Percentiles rank a stretch among this genome's conserved stretches.
These are phyloP conservation scores for Colletotrichum sublineola DNA, from an alignment of 2,329 filamentous ascomycete genomes.

Conservation along the genomic window DNA sequence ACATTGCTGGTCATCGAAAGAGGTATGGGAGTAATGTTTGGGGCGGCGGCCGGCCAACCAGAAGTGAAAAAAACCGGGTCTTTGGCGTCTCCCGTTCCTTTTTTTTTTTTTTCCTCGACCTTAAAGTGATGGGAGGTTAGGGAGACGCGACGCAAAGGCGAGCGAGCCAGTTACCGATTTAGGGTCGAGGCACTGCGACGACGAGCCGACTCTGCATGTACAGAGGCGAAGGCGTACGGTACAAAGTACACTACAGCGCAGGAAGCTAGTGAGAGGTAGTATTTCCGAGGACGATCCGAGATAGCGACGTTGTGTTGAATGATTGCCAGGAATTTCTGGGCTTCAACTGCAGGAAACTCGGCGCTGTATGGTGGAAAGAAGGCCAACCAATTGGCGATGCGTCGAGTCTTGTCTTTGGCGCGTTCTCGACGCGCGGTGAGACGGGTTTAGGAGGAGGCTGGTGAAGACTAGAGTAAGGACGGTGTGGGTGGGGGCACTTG, in stretches of 20 bases:
- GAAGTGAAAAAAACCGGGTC: conserved; percentile 34
- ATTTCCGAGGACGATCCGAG: conserved; percentile 37
- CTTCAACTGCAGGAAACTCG: conserved; percentile 28
- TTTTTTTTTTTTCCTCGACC: neutral
- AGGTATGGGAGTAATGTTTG: conserved; percentile 19
- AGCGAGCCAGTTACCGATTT: conserved; percentile 22
- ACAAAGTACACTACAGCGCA: conserved; percentile 8
- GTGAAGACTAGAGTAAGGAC: conserved; percentile 22
- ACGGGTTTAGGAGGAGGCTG: conserved; percentile 33
- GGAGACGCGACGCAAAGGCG: conserved; percentile 27
- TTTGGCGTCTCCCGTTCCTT: conserved; percentile 24
- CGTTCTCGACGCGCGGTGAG: conserved; percentile 41
- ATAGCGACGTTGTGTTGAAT: conserved; percentile 21
- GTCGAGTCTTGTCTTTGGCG: conserved; percentile 37
- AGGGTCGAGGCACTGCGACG: conserved; percentile 30
- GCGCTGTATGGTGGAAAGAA: conserved; percentile 34
- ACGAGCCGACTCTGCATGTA: conserved; percentile 36
- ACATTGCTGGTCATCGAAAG: conserved; percentile 40
- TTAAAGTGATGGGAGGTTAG: conserved; percentile 19
- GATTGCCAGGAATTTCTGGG: conserved; percentile 26
- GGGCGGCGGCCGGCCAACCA: conserved; percentile 39
- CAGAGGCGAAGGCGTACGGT: conserved; percentile 13
- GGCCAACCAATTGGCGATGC: conserved; percentile 39
- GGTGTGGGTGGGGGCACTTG: conserved; percentile 20
- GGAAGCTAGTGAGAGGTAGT: conserved; percentile 31